phyloP scores from a whole-genome alignment of 768 basidiomycete species.

The Arthromyces matolae region DNA sequence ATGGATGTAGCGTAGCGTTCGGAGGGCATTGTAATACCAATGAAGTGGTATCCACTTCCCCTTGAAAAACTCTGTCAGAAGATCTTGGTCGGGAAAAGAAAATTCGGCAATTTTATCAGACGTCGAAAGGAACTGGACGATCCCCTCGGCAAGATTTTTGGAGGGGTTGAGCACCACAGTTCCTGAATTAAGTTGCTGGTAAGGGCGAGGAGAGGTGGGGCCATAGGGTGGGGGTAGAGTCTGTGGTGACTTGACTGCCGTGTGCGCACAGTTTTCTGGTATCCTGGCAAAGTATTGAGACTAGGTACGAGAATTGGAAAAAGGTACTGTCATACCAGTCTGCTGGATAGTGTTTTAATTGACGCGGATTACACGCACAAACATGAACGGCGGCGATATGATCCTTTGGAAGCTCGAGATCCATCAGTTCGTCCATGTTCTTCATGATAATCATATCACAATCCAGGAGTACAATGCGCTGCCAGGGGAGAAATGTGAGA shows the following conservation, averaged over 20 bases:
- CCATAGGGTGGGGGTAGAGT: constrained; percentile 32
- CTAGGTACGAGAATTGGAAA: neutral
- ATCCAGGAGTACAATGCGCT: constrained; percentile 82
- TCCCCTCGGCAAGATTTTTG: constrained; percentile 40
- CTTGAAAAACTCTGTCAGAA: constrained; percentile 75
- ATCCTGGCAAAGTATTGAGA: constrained; percentile 51
- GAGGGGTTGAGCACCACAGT: constrained; percentile 85
- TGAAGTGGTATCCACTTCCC: constrained; percentile 76
- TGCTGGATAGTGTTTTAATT: constrained; percentile 76
- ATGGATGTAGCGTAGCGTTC: constrained; percentile 77
- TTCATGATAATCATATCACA: constrained; percentile 81
- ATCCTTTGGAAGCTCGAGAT: constrained; percentile 55
- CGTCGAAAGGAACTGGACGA: constrained; percentile 54
- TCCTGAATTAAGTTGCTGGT: constrained; percentile 87
- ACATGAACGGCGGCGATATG: constrained; percentile 88
- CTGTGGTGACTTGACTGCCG: constrained; percentile 47
- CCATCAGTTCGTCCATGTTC: constrained; percentile 78
- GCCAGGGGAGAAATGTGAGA: constrained; percentile 8
- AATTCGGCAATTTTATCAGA: constrained; percentile 38
- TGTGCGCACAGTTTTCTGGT: constrained; percentile 89
- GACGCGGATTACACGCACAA: constrained; percentile 92
- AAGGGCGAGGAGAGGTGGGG: constrained; percentile 59
- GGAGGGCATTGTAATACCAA: constrained; percentile 91
- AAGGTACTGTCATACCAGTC: constrained; percentile 71
- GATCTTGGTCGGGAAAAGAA: constrained; percentile 88